Conservation (phyloP, 345 rosid species). For the Gossypium ekmanianum region DNA sequence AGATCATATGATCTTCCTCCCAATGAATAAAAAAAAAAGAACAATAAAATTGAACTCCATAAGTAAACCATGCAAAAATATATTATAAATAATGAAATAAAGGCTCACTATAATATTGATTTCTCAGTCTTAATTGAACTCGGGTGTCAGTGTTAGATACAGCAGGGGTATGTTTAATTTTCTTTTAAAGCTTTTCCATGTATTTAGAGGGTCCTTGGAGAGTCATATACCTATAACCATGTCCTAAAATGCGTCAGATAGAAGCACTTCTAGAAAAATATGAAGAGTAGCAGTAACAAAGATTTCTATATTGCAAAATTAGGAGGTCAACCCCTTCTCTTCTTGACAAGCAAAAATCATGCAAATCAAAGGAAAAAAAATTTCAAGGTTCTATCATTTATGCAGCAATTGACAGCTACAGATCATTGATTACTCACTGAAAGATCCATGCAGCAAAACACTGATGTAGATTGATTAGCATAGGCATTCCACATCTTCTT, state of each 20-base stretch:
- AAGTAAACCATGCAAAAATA: not conserved
- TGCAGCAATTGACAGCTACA: not conserved
- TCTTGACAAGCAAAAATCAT: not conserved
- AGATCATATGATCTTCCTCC: not conserved
- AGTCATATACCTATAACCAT: not conserved
- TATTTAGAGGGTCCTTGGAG: not conserved
- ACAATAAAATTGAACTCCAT: not conserved
- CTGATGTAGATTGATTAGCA: not conserved
- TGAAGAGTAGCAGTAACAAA: not conserved
- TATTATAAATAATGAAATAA: not conserved
- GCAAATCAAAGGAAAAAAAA: not conserved
- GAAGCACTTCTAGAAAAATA: not conserved
- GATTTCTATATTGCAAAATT: conserved; percentile 10
- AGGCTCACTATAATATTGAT: not conserved
- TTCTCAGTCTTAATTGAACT: not conserved
- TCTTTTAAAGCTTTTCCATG: not conserved
- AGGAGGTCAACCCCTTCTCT: not conserved
- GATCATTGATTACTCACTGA: not conserved
- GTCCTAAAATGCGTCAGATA: not conserved
- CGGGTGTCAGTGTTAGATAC: not conserved
- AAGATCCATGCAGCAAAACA: not conserved
- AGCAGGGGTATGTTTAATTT: not conserved
- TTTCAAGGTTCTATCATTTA: not conserved
- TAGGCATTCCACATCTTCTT: not conserved
- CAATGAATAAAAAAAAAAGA: not conserved